phyloP scores from a whole-genome alignment of 768 basidiomycete genomes.

The Mycena rosella region DNA sequence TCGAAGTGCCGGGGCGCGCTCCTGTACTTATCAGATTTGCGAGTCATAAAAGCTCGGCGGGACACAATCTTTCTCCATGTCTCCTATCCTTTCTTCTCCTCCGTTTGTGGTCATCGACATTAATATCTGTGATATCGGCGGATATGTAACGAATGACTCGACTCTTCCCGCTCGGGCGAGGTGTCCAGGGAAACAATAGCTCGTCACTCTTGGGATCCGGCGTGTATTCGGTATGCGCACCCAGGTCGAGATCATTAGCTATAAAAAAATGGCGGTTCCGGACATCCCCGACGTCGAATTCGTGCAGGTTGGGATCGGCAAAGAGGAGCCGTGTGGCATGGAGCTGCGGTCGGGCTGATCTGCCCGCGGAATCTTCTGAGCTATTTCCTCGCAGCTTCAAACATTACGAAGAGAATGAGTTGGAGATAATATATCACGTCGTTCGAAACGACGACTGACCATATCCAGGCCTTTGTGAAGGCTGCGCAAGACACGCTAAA shows the following conservation, averaged over 20 bases:
- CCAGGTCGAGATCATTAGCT: constrained; percentile 49
- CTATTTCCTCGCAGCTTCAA: no score
- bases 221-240: constrained; percentile 57
- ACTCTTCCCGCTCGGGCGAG: constrained; percentile 58
- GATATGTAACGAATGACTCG: constrained; percentile 41
- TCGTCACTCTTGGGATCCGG: constrained; percentile 50
- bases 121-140: constrained; percentile 54
- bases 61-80: neutral
- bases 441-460: no score
- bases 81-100: constrained; percentile 22
- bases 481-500: no score
- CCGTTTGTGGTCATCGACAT: constrained; percentile 56
- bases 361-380: no score
- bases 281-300: no score
- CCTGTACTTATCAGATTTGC: constrained; percentile 5
- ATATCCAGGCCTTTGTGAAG: no score
- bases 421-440: no score
- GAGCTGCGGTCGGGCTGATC: no score
- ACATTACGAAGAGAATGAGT: no score
- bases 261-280: constrained; percentile 45
- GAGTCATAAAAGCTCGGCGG: neutral
- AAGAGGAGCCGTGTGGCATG: no score
- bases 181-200: constrained; percentile 48
- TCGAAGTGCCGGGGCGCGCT: no score
- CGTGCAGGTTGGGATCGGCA: no score